Evolutionary conservation across 345 rosid species (phyloP), one percentile per base, ranked within the genome.

Genomic region (Euphorbia peplus): DNA sequence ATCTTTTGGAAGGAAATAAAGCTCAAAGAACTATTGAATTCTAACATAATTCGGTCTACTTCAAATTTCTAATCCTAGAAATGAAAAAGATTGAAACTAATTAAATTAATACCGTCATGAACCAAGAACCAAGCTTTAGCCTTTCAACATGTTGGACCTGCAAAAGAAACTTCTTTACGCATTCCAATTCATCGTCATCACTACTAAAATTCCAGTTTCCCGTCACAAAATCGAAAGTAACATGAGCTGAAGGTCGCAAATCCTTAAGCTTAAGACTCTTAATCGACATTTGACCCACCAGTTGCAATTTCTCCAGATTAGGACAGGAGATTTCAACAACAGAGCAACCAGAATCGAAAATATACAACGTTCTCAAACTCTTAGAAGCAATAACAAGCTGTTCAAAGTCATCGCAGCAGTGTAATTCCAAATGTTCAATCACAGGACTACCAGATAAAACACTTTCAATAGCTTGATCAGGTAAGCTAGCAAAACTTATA

Each of bases 401-500:
- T 32, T 21, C 21, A 61, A 61, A n/a, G 18, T 50, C 65, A 1
- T n/a, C 7, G 28, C 28, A 39, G 3, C 3, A 3, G 18, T 8
- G 0, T 15, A 61, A 4, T 11, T 61, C 18, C 48, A 61, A n/a
- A 8, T 16, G 21, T 61, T 61, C 65, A 37, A 61, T 44, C 8
- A n/a, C 8, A 39, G 65, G 65, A 39, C 65, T 37, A 37, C 65
- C 65, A 61, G 18, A 61, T 19, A 61, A 12, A 41, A 61, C 32
- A 61, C 21, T 39, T 16, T 61, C n/a, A 37, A 61, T 41, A 1
- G 4, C 62, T 29, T 39, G 1, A 19, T 61, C 26, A n/a, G 50
- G 11, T 13, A 61, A 37, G 7, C 2, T 1, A 3, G 29, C 26
- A 37, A 7, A 15, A 1, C 47, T 16, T 9, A 37, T 39, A 21